Percentiles rank a stretch among this genome's conserved stretches.
Conservation (phyloP, 345 rosid species). For the Diplotaxis tenuifolia region DNA sequence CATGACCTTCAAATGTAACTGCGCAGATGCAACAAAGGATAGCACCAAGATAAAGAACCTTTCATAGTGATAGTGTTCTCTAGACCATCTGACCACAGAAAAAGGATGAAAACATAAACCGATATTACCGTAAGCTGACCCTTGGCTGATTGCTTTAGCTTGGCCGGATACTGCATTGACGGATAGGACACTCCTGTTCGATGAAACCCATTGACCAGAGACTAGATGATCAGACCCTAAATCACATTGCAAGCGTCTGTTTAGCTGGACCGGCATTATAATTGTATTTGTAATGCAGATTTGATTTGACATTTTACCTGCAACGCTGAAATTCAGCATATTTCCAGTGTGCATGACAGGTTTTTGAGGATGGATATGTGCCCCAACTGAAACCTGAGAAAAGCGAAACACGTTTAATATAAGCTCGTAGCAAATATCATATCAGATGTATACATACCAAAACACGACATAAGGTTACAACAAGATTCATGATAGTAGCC, state of each 20-base stretch:
- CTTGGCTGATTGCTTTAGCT: conserved; percentile 67
- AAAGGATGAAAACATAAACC: background rate
- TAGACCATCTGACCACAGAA: background rate
- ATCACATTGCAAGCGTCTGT: conserved; percentile 7
- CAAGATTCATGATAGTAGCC: background rate
- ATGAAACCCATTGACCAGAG: conserved; percentile 69
- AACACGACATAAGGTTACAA: background rate
- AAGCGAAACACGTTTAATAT: conserved; percentile 5
- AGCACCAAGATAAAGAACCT: conserved; percentile 10
- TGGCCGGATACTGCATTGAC: conserved; percentile 61
- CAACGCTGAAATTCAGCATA: conserved; percentile 52
- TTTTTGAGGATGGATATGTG: conserved; percentile 66
- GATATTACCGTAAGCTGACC: conserved; percentile 62
- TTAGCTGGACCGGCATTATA: background rate
- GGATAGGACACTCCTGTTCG: conserved; percentile 57
- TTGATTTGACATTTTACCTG: conserved; percentile 43
- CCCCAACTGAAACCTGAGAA: conserved; percentile 85
- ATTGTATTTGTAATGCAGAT: background rate
- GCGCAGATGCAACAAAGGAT: conserved; percentile 36
- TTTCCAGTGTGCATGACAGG: conserved; percentile 61
- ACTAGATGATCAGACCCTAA: conserved; percentile 53
- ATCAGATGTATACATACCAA: conserved; percentile 1
- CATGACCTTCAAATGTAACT: conserved; percentile 64
- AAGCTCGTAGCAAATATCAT: conserved; percentile 8
- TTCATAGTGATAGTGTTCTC: background rate